Percentiles rank a stretch among this genome's conserved stretches.
Conservation (phyloP, 2,329 filamentous ascomycete species). For the Paramyrothecium roridum region DNA sequence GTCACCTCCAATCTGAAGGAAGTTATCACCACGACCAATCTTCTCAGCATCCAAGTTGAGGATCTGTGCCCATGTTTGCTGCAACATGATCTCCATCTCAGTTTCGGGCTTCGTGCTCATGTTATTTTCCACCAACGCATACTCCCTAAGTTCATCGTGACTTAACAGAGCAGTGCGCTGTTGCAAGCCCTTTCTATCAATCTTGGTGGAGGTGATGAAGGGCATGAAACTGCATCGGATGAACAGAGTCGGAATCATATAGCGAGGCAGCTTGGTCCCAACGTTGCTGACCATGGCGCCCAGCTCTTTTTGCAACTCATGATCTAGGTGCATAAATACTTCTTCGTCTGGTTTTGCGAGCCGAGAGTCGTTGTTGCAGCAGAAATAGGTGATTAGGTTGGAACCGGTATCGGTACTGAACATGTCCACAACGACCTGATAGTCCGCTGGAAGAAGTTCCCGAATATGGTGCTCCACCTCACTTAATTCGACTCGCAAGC, state of each 20-base stretch:
- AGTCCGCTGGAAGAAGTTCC: background rate
- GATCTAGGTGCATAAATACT: background rate
- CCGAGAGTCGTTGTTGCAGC: conserved; percentile 1
- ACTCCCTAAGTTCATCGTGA: conserved; percentile 1
- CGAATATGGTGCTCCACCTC: conserved; percentile 7
- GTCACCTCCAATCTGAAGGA: conserved; percentile 10
- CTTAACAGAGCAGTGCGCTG: conserved; percentile 1
- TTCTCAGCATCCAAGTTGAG: conserved; percentile 4
- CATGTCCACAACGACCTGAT: conserved; percentile 2
- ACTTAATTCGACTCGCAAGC: conserved; percentile 46
- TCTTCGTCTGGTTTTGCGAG: background rate
- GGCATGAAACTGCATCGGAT: conserved; percentile 14
- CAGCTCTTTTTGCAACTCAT: conserved; percentile 6
- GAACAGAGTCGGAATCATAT: conserved; percentile 15
- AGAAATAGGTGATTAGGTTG: conserved; percentile 5
- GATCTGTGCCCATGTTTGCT: conserved; percentile 11
- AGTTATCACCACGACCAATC: conserved; percentile 9
- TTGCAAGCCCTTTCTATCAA: conserved; percentile 8
- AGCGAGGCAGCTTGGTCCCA: conserved; percentile 7
- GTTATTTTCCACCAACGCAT: background rate
- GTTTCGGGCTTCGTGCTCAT: background rate
- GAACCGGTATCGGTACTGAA: background rate
- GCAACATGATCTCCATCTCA: conserved; percentile 4
- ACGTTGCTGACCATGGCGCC: conserved; percentile 10
- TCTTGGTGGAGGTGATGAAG: conserved; percentile 11